Percentiles rank a stretch among this genome's conserved stretches.
phyloP scores from a whole-genome alignment of 768 basidiomycete species.

The Suillus weaverae region DNA sequence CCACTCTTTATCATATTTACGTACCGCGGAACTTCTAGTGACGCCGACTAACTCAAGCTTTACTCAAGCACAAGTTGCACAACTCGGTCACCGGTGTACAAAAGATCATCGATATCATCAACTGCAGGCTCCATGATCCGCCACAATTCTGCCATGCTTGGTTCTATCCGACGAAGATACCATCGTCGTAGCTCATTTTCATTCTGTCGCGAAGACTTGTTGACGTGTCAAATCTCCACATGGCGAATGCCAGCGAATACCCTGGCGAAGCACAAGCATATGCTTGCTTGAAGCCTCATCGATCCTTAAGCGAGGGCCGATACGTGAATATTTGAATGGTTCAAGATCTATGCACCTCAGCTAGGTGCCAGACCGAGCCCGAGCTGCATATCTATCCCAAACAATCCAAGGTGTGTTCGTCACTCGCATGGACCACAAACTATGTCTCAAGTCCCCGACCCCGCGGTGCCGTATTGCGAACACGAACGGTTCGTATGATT shows the following conservation, averaged over 20 bases:
- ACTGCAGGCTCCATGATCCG: background rate
- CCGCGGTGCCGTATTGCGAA: constrained; percentile 2
- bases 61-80: background rate
- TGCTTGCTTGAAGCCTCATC: background rate
- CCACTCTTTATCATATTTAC: background rate
- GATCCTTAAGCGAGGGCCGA: background rate
- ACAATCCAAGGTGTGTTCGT: background rate
- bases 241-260: background rate
- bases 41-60: background rate
- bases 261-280: background rate
- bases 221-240: background rate
- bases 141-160: background rate
- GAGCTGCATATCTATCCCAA: background rate
- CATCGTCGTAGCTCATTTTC: background rate
- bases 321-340: background rate
- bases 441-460: background rate
- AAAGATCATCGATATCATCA: background rate
- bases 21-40: background rate
- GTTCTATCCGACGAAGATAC: background rate
- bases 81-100: background rate
- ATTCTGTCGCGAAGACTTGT: background rate
- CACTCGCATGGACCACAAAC: background rate
- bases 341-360: background rate
- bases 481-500: background rate
- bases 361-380: background rate